phyloP scores from a whole-genome alignment of 805 yeast species.

The Starmerella kuoi region DNA sequence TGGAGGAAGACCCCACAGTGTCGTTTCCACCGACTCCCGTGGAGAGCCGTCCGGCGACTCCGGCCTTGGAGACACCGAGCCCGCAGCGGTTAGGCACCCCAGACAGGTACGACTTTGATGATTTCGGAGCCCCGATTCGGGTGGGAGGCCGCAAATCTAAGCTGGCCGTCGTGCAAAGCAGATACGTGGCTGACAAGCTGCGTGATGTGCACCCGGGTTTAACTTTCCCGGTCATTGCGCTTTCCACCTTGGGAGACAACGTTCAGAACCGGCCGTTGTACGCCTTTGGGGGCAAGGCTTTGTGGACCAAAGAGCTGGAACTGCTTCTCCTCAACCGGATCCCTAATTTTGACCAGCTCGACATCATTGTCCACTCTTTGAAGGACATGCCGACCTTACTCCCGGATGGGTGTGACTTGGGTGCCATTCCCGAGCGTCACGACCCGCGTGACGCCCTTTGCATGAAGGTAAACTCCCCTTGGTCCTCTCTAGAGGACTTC shows the following conservation, averaged over 20 bases:
- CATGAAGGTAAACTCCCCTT: conserved; percentile 54
- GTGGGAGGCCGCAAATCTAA: conserved; percentile 84
- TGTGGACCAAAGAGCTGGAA: conserved; percentile 95
- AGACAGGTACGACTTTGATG: conserved; percentile 24
- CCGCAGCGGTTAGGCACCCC: conserved; percentile 22
- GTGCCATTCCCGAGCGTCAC: conserved; percentile 73
- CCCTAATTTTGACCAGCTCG: conserved; percentile 58
- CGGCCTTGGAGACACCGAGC: conserved; percentile 1
- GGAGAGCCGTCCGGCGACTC: conserved; percentile 7
- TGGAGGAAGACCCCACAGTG: neutral
- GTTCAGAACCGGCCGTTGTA: conserved; percentile 75
- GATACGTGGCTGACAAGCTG: conserved; percentile 53
- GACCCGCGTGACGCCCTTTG: conserved; percentile 90
- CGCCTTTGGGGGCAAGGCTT: conserved; percentile 88
- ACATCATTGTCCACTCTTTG: conserved; percentile 83
- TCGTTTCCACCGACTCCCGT: conserved; percentile 13
- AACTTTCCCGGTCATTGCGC: conserved; percentile 63
- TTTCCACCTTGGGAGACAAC: conserved; percentile 83
- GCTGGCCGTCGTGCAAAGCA: conserved; percentile 78
- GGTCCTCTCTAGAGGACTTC: conserved; percentile 54
- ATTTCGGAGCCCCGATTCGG: conserved; percentile 20
- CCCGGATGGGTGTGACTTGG: conserved; percentile 82
- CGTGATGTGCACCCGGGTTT: conserved; percentile 49
- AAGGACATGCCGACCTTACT: conserved; percentile 83
- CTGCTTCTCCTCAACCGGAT: conserved; percentile 47